A percentile compares a stretch with the other conserved stretches of the same genome.
Evolutionary conservation across 2,329 filamentous ascomycete species (phyloP).

Genomic region (Ophiosphaerella narmari): DNA sequence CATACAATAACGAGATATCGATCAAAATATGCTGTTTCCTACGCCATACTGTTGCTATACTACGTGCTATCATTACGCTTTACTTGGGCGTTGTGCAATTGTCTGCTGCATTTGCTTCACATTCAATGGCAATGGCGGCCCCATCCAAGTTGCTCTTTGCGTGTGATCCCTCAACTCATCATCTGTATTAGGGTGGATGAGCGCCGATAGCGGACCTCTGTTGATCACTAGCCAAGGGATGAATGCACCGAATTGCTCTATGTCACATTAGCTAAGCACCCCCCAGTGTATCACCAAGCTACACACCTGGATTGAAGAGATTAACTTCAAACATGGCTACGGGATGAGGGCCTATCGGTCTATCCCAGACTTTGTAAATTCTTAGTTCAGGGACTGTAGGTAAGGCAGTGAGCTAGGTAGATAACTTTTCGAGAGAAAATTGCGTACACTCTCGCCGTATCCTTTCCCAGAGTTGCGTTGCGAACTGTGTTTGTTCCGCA

Average conservation of each 20-base stretch:
- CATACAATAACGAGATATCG: too few relatives aligned
- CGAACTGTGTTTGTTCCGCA: constrained; percentile 66
- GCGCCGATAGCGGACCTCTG: constrained; percentile 75
- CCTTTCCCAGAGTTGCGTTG: constrained; percentile 73
- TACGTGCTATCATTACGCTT: background rate
- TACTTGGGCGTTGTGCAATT: constrained; percentile 1
- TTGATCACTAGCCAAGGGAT: constrained; percentile 83
- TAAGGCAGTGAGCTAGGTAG: background rate
- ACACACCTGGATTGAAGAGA: constrained; percentile 68
- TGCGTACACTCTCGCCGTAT: constrained; percentile 76
- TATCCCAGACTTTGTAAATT: constrained; percentile 78
- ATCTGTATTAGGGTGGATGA: constrained; percentile 84
- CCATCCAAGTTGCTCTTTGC: constrained; percentile 75
- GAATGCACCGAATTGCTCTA: constrained; percentile 84
- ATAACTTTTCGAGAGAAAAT: background rate
- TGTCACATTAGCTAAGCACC: background rate
- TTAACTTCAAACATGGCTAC: constrained; percentile 94
- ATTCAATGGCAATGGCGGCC: constrained; percentile 67
- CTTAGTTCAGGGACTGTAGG: constrained; percentile 77
- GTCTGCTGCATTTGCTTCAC: constrained; percentile 53
- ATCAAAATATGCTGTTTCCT: too few relatives aligned
- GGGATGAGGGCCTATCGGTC: constrained; percentile 79
- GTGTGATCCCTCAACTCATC: constrained; percentile 67
- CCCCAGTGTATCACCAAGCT: background rate
- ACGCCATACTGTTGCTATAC: background rate